These are phyloP conservation scores for Clavispora asparagi DNA, from an alignment of 805 yeast genomes.

Conservation along the genomic window DNA sequence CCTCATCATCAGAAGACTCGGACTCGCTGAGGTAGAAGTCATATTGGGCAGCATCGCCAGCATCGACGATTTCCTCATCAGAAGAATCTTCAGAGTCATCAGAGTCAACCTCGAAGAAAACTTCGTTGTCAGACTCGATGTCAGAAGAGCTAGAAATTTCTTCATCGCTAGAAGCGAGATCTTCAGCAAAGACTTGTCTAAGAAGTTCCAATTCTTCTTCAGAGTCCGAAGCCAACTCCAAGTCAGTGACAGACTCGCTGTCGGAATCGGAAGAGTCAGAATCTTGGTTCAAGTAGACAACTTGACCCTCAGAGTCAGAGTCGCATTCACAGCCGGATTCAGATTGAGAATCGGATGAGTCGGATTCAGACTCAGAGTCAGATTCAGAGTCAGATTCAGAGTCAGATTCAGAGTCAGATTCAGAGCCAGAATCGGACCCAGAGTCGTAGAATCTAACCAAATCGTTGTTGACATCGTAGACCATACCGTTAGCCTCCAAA, in stretches of 20 bases:
- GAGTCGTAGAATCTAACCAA: slow-evolving; percentile 21
- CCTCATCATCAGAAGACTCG: slow-evolving; percentile 34
- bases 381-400: slow-evolving; percentile 11
- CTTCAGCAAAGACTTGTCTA: slow-evolving; percentile 32
- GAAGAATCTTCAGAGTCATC: slow-evolving; percentile 22
- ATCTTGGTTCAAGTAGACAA: no score
- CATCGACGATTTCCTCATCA: slow-evolving; percentile 19
- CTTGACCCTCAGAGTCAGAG: slow-evolving; percentile 13
- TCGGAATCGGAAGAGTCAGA: slow-evolving; percentile 9
- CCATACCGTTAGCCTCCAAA: slow-evolving; percentile 25
- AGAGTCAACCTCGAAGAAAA: slow-evolving; percentile 28
- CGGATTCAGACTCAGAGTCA: slow-evolving; percentile 9
- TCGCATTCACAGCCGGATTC: slow-evolving; percentile 23
- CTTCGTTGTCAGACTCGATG: slow-evolving; percentile 10
- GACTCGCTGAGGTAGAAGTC: slow-evolving; percentile 21
- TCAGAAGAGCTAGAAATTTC: slow-evolving; percentile 18
- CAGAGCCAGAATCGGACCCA: slow-evolving; percentile 14
- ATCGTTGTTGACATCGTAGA: slow-evolving; percentile 21
- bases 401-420: slow-evolving; percentile 12
- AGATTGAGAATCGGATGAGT: slow-evolving; percentile 10
- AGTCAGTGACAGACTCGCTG: slow-evolving; percentile 4
- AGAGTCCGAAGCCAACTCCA: slow-evolving; percentile 3
- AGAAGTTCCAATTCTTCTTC: slow-evolving; percentile 26
- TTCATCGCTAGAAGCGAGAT: slow-evolving; percentile 25
- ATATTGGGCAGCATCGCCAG: slow-evolving; percentile 18